Evolutionary conservation across 129 eudicot genomes (phyloP).

Genomic region (Flaveria brownii): DNA sequence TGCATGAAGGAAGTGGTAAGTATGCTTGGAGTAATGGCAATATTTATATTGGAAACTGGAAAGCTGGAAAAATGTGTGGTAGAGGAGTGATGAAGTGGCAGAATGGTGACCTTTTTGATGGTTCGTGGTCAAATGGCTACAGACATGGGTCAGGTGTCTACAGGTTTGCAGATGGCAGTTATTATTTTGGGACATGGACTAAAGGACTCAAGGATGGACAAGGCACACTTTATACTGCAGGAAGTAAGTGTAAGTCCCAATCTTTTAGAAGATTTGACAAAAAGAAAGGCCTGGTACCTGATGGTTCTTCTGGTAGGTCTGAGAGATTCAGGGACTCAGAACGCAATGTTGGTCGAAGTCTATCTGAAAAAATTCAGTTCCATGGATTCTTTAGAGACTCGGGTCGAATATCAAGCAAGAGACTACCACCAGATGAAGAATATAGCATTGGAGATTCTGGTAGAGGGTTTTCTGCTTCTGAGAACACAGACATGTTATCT

Average conservation of each 20-base stretch:
- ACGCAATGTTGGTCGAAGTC: slow-evolving; percentile 54
- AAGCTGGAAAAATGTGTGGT: slow-evolving; percentile 82
- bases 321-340: slow-evolving; percentile 41
- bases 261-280: slow-evolving; percentile 49
- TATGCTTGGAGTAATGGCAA: slow-evolving; percentile 81
- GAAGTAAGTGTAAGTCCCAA: slow-evolving; percentile 55
- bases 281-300: slow-evolving; percentile 43
- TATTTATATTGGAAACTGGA: slow-evolving; percentile 88
- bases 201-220: slow-evolving; percentile 91
- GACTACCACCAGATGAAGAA: slow-evolving; percentile 49
- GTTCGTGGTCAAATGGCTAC: slow-evolving; percentile 77
- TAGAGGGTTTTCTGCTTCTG: slow-evolving; percentile 44
- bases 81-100: slow-evolving; percentile 94
- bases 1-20: slow-evolving; percentile 85
- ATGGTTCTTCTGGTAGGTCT: slow-evolving; percentile 41
- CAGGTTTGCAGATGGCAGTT: slow-evolving; percentile 83
- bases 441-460: slow-evolving; percentile 41
- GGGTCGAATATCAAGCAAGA: slow-evolving; percentile 54
- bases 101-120: slow-evolving; percentile 92
- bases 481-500: slow-evolving; percentile 40
- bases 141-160: slow-evolving; percentile 89
- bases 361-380: slow-evolving; percentile 52
- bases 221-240: slow-evolving; percentile 82
- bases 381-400: slow-evolving; percentile 48
- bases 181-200: slow-evolving; percentile 91